Base-by-base conservation (phyloP, 371 early-diverging fungal species). In the Mucor saturninus region DNA sequence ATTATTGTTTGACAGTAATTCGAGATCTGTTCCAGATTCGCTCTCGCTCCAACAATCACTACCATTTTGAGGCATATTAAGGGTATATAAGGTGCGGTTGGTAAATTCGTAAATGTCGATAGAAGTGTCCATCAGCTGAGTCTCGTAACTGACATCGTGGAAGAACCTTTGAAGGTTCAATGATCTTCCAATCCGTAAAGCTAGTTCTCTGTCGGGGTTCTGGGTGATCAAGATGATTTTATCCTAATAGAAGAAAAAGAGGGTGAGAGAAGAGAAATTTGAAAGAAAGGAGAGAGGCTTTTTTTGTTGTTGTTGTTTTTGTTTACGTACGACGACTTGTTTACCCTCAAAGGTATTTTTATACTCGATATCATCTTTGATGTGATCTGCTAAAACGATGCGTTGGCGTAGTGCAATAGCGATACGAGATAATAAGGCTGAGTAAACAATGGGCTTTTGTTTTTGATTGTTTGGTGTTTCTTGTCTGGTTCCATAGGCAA, bases 321-420 rank as follows among this genome's bases (percentile, higher is more conserved):
- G n/a, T 42, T n/a, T 32, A 53, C 64, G 57, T 75, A 79, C 76
- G 59, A 95, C 92, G 13, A 90, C 92, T 31, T 93, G 89, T 62
- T 85, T 78, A 29, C 95, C 97, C 38, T 87, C 83, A 76, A 95
- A 95, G 61, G 89, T 88, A 58, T 87, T 85, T 57, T 84, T 85
- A 71, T 95, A 92, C 70, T 94, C 93, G 15, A 95, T 80, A 7
- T 84, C 84, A 63, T 95, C 90, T 69, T 92, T 92, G 48, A 80
- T 76, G 45, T 90, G 84, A 32, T 87, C 86, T 35, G 74, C 65
- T 8, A 76, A 59, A 13, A 73, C 67, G 29, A 83, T 71, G 4
- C 80, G 73, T 48, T 73, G 78, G 13, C 83, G 77, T 67, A 96
- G 91, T 32, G 87, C 87, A 35, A 79, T 76, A 5, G 94, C 93